Evolutionary conservation across 257 asterid species (phyloP).

Genomic region (Solanum lycopersicoides): DNA sequence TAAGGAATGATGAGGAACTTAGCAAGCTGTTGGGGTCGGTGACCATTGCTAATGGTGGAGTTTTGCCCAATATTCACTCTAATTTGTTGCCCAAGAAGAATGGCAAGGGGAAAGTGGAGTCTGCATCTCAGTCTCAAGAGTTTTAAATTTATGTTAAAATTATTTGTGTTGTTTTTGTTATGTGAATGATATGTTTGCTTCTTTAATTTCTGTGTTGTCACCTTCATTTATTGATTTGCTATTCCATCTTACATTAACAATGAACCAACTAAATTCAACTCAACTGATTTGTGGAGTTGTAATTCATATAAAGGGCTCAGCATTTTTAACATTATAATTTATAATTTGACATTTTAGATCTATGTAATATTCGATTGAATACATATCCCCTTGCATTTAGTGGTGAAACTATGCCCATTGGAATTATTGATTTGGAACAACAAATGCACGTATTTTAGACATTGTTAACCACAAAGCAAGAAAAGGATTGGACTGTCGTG

Average conservation of each 20-base stretch:
- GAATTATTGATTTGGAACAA: neutral
- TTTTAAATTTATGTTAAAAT: neutral
- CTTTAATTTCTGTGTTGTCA: neutral
- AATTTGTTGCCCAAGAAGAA: conserved; percentile 40
- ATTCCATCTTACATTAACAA: neutral
- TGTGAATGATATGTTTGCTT: neutral
- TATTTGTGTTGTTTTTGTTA: neutral
- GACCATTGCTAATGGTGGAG: conserved; percentile 59
- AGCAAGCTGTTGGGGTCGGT: conserved; percentile 40
- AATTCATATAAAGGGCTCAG: too few relatives aligned
- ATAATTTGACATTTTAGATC: too few relatives aligned
- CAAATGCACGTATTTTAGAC: neutral
- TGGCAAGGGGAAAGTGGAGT: conserved; percentile 31
- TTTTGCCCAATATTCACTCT: conserved; percentile 39
- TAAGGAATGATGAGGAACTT: conserved; percentile 51
- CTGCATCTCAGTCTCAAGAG: conserved; percentile 44
- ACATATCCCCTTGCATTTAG: neutral
- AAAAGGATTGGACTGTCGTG: too few relatives aligned
- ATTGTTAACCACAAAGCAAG: neutral
- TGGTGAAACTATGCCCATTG: neutral
- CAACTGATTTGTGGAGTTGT: too few relatives aligned
- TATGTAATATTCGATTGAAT: neutral
- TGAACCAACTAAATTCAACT: too few relatives aligned
- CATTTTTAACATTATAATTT: too few relatives aligned
- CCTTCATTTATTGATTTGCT: neutral